These are phyloP conservation scores for Calocybe indica DNA, from an alignment of 768 basidiomycete genomes.

Conservation along the genomic window DNA sequence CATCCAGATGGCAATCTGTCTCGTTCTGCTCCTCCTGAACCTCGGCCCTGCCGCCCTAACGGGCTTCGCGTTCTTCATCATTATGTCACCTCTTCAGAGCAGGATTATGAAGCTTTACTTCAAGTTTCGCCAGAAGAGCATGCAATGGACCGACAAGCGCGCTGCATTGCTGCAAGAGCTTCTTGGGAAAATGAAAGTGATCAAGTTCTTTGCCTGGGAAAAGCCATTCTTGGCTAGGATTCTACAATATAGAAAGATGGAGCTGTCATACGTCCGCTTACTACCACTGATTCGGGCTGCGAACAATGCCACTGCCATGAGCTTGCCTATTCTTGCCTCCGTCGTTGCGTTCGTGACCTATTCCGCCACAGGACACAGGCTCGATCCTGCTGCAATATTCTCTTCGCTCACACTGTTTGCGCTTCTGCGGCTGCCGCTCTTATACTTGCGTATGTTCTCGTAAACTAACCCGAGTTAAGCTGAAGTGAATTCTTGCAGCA, in stretches of 20 bases:
- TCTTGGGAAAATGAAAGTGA: conserved; percentile 82
- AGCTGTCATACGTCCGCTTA: conserved; percentile 66
- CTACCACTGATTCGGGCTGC: conserved; percentile 61
- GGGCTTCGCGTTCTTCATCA: conserved; percentile 54
- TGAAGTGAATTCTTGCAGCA: conserved; percentile 30
- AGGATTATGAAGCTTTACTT: conserved; percentile 71
- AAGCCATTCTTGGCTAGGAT: conserved; percentile 72
- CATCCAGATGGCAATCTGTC: conserved; percentile 73
- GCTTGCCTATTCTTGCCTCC: conserved; percentile 73
- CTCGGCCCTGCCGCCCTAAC: conserved; percentile 59
- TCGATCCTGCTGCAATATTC: conserved; percentile 73
- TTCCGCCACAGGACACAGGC: conserved; percentile 59
- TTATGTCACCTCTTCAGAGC: conserved; percentile 71
- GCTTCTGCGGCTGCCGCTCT: conserved; percentile 73
- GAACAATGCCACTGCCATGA: conserved; percentile 62
- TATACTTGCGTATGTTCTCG: conserved; percentile 50
- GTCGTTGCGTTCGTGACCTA: conserved; percentile 80
- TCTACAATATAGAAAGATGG: conserved; percentile 60
- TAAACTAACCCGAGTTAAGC: conserved; percentile 8
- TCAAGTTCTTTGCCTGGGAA: conserved; percentile 93
- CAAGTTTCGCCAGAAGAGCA: conserved; percentile 60
- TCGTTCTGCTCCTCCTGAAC: conserved; percentile 67
- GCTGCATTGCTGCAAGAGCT: conserved; percentile 88
- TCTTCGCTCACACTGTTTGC: conserved; percentile 83
- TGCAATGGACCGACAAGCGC: conserved; percentile 88